phyloP scores from a whole-genome alignment of 2,329 filamentous ascomycete species.

The Fusarium stilboides region DNA sequence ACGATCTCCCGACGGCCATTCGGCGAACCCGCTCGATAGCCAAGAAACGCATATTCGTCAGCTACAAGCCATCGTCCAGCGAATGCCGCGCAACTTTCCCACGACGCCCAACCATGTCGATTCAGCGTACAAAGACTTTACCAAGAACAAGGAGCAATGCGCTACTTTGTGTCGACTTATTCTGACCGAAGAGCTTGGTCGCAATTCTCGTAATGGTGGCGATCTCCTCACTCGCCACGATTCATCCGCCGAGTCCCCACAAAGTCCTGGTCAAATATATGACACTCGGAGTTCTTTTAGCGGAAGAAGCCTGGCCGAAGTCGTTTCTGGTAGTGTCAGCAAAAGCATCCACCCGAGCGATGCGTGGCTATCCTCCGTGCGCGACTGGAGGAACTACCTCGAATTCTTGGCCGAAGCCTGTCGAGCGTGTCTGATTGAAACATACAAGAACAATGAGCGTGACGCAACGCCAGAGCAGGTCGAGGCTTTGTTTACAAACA shows the following conservation, averaged over 20 bases:
- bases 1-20: slow-evolving; percentile 45
- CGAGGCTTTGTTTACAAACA: slow-evolving; percentile 60
- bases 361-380: slow-evolving; percentile 57
- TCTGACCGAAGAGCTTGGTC: slow-evolving; percentile 58
- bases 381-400: slow-evolving; percentile 62
- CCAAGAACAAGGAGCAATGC: slow-evolving; percentile 59
- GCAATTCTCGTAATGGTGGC: slow-evolving; percentile 40
- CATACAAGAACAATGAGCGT: slow-evolving; percentile 63
- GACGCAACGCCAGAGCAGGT: slow-evolving; percentile 61
- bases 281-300: slow-evolving; percentile 59
- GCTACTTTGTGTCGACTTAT: slow-evolving; percentile 59
- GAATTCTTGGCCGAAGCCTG: slow-evolving; percentile 60
- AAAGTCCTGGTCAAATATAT: slow-evolving; percentile 50
- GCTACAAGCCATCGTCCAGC: slow-evolving; percentile 55
- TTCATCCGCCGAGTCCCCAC: slow-evolving; percentile 53
- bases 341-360: slow-evolving; percentile 51
- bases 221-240: slow-evolving; percentile 50
- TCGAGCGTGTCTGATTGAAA: slow-evolving; percentile 59
- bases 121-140: slow-evolving; percentile 61
- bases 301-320: slow-evolving; percentile 54
- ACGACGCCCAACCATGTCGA: slow-evolving; percentile 58
- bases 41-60: slow-evolving; percentile 56
- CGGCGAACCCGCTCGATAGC: slow-evolving; percentile 47
- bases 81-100: slow-evolving; percentile 54
- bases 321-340: slow-evolving; percentile 47